These are phyloP conservation scores for Boletus patriciae DNA, from an alignment of 768 basidiomycete species.

Conservation along the genomic window DNA sequence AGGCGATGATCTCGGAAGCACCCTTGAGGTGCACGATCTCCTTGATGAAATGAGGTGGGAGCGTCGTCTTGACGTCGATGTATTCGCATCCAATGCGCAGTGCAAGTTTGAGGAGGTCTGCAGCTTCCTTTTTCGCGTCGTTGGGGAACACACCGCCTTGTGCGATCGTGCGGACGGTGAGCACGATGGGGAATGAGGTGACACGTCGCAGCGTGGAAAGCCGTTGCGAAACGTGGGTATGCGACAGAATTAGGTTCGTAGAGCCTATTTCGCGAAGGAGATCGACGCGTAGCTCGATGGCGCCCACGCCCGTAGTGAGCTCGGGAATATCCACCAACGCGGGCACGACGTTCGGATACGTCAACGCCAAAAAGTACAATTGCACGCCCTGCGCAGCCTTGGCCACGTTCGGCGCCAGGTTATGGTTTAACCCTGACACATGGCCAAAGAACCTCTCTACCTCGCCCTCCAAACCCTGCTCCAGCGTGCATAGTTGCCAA, in stretches of 20 bases:
- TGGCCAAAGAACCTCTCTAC: constrained; percentile 86
- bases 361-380: constrained; percentile 90
- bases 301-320: constrained; percentile 81
- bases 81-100: constrained; percentile 60
- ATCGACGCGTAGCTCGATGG: constrained; percentile 92
- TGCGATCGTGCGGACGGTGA: constrained; percentile 81
- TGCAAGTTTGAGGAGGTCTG: constrained; percentile 75
- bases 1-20: too few relatives aligned
- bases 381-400: constrained; percentile 44
- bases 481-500: too few relatives aligned
- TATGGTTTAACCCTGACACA: constrained; percentile 70
- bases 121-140: constrained; percentile 63
- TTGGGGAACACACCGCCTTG: constrained; percentile 95
- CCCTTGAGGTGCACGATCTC: too few relatives aligned
- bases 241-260: constrained; percentile 60
- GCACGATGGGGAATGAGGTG: constrained; percentile 82
- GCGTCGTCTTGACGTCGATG: too few relatives aligned
- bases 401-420: constrained; percentile 54
- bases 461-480: too few relatives aligned
- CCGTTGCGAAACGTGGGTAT: constrained; percentile 76
- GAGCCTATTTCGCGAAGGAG: constrained; percentile 62
- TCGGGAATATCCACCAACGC: constrained; percentile 69
- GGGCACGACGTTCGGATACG: constrained; percentile 81
- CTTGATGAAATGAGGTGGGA: too few relatives aligned
- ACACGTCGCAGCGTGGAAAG: constrained; percentile 73